phyloP scores from a whole-genome alignment of 495 filamentous ascomycete species.

The Penicillium cataractarum region DNA sequence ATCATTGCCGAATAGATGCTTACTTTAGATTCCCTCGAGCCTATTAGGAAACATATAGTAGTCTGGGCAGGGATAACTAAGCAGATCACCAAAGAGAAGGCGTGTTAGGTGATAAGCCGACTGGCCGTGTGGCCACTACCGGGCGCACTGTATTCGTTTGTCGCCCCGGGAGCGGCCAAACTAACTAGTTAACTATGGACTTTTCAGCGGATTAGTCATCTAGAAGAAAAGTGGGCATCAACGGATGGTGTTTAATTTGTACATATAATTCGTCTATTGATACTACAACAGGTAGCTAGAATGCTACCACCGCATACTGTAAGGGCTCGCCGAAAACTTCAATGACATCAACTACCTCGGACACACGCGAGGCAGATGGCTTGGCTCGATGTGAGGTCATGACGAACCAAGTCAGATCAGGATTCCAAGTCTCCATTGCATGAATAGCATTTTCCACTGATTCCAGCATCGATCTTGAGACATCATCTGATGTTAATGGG shows the following conservation, averaged over 20 bases:
- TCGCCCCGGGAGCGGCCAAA: too few relatives aligned
- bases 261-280: conserved; percentile 3
- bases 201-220: too few relatives aligned
- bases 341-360: conserved; percentile 5
- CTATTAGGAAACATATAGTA: too few relatives aligned
- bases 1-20: background rate
- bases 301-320: conserved; percentile 36
- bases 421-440: conserved; percentile 51
- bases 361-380: background rate
- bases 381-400: conserved; percentile 28
- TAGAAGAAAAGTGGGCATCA: too few relatives aligned
- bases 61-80: too few relatives aligned
- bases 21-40: background rate
- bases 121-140: too few relatives aligned
- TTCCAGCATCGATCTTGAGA: conserved; percentile 21
- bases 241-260: too few relatives aligned
- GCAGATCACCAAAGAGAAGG: too few relatives aligned
- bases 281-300: conserved; percentile 20
- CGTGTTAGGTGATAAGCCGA: too few relatives aligned
- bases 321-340: conserved; percentile 26
- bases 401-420: conserved; percentile 51
- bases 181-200: too few relatives aligned
- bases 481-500: conserved; percentile 2
- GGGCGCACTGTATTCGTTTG: too few relatives aligned
- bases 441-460: conserved; percentile 38